These are phyloP conservation scores for Chimonanthus salicifolius DNA, from an alignment of 164 flowering plant species.

Conservation along the genomic window DNA sequence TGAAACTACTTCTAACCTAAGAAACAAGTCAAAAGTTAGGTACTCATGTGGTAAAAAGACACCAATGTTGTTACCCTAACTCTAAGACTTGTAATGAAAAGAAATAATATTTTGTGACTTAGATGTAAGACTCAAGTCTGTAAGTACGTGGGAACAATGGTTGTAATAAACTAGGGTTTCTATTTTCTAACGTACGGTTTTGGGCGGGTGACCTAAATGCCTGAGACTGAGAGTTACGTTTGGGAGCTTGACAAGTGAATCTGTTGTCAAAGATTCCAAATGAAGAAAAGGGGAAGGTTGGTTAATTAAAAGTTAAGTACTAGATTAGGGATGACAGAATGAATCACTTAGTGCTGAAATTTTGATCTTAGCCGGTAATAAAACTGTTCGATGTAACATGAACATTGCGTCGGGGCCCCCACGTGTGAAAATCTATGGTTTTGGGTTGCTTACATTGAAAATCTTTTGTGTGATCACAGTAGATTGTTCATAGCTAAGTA, in stretches of 20 bases:
- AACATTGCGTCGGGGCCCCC: neutral
- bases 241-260: neutral
- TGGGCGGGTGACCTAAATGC: slow-evolving; percentile 8
- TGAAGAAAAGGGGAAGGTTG: neutral
- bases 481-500: neutral
- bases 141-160: neutral
- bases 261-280: neutral
- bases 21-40: slow-evolving; percentile 15
- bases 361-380: neutral
- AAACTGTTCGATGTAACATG: neutral
- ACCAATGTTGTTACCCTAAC: slow-evolving; percentile 6
- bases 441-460: neutral
- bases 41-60: slow-evolving; percentile 4
- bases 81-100: neutral
- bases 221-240: neutral
- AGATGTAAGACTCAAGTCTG: neutral
- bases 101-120: neutral
- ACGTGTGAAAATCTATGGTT: neutral
- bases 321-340: neutral
- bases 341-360: neutral
- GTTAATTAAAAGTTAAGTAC: neutral
- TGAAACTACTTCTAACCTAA: slow-evolving; percentile 7
- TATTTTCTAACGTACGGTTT: neutral
- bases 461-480: neutral
- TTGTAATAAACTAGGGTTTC: neutral